Conservation (phyloP, 1,139 yeast genomes). For the Kurtzmaniella quercitrusa region DNA sequence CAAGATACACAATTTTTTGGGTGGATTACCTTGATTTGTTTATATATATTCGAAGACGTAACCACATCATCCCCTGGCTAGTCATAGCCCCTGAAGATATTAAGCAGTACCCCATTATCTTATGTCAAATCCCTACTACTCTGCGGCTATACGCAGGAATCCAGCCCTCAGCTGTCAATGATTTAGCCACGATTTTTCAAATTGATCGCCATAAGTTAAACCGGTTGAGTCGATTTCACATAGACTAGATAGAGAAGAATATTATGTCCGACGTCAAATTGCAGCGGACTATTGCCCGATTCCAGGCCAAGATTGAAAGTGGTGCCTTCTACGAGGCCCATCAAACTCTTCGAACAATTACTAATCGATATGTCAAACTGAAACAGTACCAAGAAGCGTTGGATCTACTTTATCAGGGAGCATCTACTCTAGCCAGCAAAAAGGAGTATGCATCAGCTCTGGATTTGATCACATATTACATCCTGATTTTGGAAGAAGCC, state of each 20-base stretch:
- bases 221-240: not conserved
- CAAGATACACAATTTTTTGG: not conserved
- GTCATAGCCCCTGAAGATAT: not conserved
- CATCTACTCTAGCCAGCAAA: constrained; percentile 62
- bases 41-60: not conserved
- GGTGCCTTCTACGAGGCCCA: constrained; percentile 93
- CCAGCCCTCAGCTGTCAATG: not conserved
- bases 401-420: constrained; percentile 67
- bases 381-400: constrained; percentile 67
- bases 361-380: constrained; percentile 72
- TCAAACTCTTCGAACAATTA: constrained; percentile 85
- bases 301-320: constrained; percentile 62
- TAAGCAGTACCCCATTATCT: not conserved
- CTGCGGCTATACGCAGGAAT: not conserved
- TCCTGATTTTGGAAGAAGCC: constrained; percentile 62
- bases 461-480: constrained; percentile 68
- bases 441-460: constrained; percentile 76
- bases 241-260: not conserved
- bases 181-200: not conserved
- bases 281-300: constrained; percentile 57
- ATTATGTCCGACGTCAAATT: constrained; percentile 41
- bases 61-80: not conserved
- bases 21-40: not conserved
- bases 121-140: not conserved
- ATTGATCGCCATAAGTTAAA: not conserved